Evolutionary conservation across 108 stramenopile species (phyloP).

Genomic region (Cyclotella cryptica): DNA sequence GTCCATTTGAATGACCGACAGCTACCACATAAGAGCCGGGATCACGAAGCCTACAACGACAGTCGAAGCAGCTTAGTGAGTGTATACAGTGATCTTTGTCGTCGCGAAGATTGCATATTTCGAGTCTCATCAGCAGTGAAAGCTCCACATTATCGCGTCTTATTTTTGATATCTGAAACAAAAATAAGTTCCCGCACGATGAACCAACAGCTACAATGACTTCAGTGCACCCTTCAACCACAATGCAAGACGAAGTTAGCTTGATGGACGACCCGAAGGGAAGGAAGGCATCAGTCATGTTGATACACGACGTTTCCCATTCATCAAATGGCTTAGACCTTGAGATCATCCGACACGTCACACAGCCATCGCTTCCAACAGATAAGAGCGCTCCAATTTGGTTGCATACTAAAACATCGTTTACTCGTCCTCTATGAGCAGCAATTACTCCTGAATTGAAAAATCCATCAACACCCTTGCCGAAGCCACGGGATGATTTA

Average conservation of each 20-base stretch:
- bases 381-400: constrained; percentile 33
- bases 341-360: constrained; percentile 13
- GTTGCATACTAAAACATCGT: constrained; percentile 44
- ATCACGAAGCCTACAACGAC: background rate
- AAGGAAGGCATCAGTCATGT: background rate
- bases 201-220: constrained; percentile 15
- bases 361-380: constrained; percentile 54
- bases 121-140: background rate
- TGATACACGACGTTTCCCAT: constrained; percentile 9
- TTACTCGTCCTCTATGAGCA: constrained; percentile 56
- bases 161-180: background rate
- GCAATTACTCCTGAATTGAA: constrained; percentile 13
- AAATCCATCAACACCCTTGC: constrained; percentile 2
- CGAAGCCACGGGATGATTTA: constrained; percentile 3
- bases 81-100: background rate
- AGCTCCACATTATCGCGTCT: background rate
- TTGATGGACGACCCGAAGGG: background rate
- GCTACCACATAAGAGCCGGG: background rate
- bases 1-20: constrained; percentile 11
- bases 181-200: constrained; percentile 9
- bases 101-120: background rate
- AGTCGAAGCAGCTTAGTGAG: background rate
- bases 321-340: constrained; percentile 10
- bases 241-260: constrained; percentile 16
- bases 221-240: background rate